Evolutionary conservation across 2,329 filamentous ascomycete species (phyloP), one percentile per base, ranked within the genome.

Genomic region (Aspergillus sp.): DNA sequence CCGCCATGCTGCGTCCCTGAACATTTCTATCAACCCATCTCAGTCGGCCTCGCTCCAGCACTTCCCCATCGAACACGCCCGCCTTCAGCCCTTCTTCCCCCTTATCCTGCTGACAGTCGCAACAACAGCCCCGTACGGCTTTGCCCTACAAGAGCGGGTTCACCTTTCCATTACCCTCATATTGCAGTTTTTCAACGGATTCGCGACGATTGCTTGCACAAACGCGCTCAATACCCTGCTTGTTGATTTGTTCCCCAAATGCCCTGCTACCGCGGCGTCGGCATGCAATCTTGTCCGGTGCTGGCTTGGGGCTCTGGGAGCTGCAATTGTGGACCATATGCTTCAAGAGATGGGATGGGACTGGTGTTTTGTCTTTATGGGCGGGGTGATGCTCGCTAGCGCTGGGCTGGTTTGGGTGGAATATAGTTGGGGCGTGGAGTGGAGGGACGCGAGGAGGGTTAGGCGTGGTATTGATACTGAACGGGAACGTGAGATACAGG

Each of bases 41-140:
- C 76, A 74, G 54, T 75, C 77, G 18, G 74, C 78, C 56, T 76
- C 82, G 56, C 68, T 82, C 18, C 70, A 70, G 7, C 64, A 74
- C 22, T 83, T 83, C 50, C 81, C 70, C 4, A 65, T 72, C 52
- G 70, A 73, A 53, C 60, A 60, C 11, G 63, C 67, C 36, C 66
- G 72, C 2, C 62, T 74, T 1, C 59, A 68, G 43, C 57, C 64
- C 26, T 61, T 68, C 15, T 64, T 70, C 39, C 63, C 66, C 6
- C 47, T 64, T 5, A 63, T 70, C 51, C 56, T 66, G 5, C 18
- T 72, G 30, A 64, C 67, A 15, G 63, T 66, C 4, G 62, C 58
- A 13, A 57, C 67, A 13, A 61, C 68, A 48, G 57, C 71, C 17
- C 66, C 63, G 9, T 74, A 71, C 30, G 72, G 70, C 38, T 75